Conservation (phyloP, 2,329 filamentous ascomycete species). For the Aspergillus novofumigatus region DNA sequence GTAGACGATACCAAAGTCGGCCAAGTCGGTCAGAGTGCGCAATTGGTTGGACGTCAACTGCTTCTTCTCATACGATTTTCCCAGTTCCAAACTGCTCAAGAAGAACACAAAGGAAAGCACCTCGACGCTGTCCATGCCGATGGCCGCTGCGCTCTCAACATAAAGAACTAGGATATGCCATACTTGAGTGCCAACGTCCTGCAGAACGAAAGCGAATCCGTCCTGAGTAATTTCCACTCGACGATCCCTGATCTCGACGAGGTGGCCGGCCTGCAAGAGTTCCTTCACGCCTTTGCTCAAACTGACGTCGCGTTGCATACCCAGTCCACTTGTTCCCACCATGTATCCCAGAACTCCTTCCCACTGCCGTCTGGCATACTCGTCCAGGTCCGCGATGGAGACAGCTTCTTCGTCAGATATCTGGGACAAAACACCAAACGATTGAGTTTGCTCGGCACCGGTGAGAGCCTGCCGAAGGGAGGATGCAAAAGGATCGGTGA, state of each 20-base stretch:
- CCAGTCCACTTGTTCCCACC: conserved; percentile 56
- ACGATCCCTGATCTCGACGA: conserved; percentile 62
- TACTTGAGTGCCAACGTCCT: conserved; percentile 93
- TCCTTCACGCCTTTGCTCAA: conserved; percentile 78
- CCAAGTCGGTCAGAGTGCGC: conserved; percentile 84
- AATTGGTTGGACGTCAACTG: conserved; percentile 76
- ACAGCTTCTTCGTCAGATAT: conserved; percentile 60
- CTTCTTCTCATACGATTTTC: conserved; percentile 81
- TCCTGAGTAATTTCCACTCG: conserved; percentile 77
- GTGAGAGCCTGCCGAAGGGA: conserved; percentile 84
- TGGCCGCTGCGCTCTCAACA: conserved; percentile 73
- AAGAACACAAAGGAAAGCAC: conserved; percentile 96
- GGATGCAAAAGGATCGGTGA: conserved; percentile 76
- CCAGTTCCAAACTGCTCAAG: conserved; percentile 86
- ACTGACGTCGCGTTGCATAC: conserved; percentile 44
- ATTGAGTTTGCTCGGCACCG: conserved; percentile 77
- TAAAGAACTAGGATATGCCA: conserved; percentile 94
- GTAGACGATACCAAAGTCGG: conserved; percentile 91
- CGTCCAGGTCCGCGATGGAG: conserved; percentile 70
- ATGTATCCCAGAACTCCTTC: conserved; percentile 95
- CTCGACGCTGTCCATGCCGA: conserved; percentile 82
- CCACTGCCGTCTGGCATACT: conserved; percentile 85
- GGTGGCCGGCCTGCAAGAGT: conserved; percentile 71
- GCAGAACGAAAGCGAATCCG: conserved; percentile 90
- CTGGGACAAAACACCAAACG: conserved; percentile 81